phyloP scores from a whole-genome alignment of 2,329 filamentous ascomycete species.

The Paecilomyces formosus region DNA sequence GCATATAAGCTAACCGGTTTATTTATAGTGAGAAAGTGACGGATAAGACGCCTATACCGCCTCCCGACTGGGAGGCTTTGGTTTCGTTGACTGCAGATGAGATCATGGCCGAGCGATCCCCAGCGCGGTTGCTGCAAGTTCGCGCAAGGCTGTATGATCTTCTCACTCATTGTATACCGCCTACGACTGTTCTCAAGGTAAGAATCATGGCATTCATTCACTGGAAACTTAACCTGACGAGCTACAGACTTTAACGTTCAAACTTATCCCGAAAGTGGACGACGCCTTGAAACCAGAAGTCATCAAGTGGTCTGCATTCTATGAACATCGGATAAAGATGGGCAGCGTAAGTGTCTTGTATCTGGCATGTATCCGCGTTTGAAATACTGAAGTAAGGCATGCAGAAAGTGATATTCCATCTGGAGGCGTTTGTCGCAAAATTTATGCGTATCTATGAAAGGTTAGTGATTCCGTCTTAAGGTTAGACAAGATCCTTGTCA shows the following conservation, averaged over 20 bases:
- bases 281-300: conserved; percentile 86
- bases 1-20: neutral
- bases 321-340: conserved; percentile 87
- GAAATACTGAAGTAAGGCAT: neutral
- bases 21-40: conserved; percentile 71
- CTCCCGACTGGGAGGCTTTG: conserved; percentile 93
- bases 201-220: neutral
- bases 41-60: conserved; percentile 81
- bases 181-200: conserved; percentile 83
- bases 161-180: conserved; percentile 91
- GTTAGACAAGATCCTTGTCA: neutral
- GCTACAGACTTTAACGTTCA: conserved; percentile 72
- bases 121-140: conserved; percentile 77
- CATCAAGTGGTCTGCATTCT: conserved; percentile 93
- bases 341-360: conserved; percentile 50
- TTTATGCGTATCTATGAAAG: conserved; percentile 96
- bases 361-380: conserved; percentile 1
- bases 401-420: conserved; percentile 89
- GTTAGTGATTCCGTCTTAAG: conserved; percentile 43
- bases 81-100: conserved; percentile 86
- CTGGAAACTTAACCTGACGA: conserved; percentile 1
- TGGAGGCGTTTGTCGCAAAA: conserved; percentile 97
- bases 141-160: conserved; percentile 94
- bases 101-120: conserved; percentile 89
- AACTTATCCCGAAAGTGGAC: conserved; percentile 78